Evolutionary conservation across 805 yeast species (phyloP).

Genomic region (Hanseniaspora hatyaiensis): DNA sequence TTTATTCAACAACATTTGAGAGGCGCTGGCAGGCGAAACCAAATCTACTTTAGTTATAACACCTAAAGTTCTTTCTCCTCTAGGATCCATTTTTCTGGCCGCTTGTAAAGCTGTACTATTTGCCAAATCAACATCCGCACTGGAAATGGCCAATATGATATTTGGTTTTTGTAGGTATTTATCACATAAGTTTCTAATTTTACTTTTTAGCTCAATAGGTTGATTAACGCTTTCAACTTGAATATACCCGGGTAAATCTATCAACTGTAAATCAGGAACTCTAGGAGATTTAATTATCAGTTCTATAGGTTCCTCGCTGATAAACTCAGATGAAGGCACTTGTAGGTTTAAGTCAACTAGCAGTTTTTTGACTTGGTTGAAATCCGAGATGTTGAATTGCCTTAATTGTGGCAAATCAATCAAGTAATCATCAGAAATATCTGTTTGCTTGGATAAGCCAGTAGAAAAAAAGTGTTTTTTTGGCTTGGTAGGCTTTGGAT

Average conservation of each 20-base stretch:
- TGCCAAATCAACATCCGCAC: slow-evolving; percentile 96
- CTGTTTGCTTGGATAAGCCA: slow-evolving; percentile 17
- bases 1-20: slow-evolving; percentile 54
- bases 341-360: slow-evolving; percentile 82
- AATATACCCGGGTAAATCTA: slow-evolving; percentile 94
- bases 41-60: slow-evolving; percentile 89
- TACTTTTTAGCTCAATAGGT: slow-evolving; percentile 69
- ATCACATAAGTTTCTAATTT: slow-evolving; percentile 70
- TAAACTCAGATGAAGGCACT: slow-evolving; percentile 74
- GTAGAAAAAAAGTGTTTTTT: too few species aligned
- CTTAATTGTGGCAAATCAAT: slow-evolving; percentile 91
- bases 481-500: background rate
- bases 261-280: slow-evolving; percentile 85
- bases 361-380: slow-evolving; percentile 77
- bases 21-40: slow-evolving; percentile 66
- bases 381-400: slow-evolving; percentile 72
- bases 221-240: slow-evolving; percentile 96
- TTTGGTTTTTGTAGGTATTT: slow-evolving; percentile 83
- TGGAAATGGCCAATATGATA: slow-evolving; percentile 86
- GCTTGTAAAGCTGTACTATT: slow-evolving; percentile 91
- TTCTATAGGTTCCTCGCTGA: slow-evolving; percentile 89
- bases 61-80: slow-evolving; percentile 92
- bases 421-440: slow-evolving; percentile 52
- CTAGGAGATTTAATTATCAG: slow-evolving; percentile 77
- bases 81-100: slow-evolving; percentile 77